Base-by-base conservation (phyloP, 2,329 filamentous ascomycete genomes). In the Dichotomopilus funicola region DNA sequence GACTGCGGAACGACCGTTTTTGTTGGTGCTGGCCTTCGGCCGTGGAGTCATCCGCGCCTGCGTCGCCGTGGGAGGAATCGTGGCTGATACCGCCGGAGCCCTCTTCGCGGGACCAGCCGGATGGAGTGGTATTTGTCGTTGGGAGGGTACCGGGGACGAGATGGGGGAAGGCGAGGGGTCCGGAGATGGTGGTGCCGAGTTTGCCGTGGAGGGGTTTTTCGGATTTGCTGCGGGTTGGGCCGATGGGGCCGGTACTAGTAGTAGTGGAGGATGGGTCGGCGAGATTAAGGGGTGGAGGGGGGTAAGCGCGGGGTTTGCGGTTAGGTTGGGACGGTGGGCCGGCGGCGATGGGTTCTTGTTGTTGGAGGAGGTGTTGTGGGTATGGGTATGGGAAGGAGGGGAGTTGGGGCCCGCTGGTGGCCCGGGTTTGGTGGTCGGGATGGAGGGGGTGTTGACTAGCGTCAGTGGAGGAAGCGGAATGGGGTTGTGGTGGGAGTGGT, bases 141-240 rank as follows among this genome's bases (percentile, higher is more conserved):
- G 2, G 51, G 53, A 5, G 31, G 50, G 34, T 53, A 27, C 19
- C 19, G 19, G 19, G 53, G 38, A 48, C 48, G 27, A 55, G 49
- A 7, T 60, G 44, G 27, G 61, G 59, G 49, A 63, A 61, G n/a
- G 61, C 61, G 4, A 63, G n/a, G 1, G 61, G 61, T 3, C 59
- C 59, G 34, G 49, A 55, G 33, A 63, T 63, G 42, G 59, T 59
- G 37, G 54, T 54, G 53, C 51, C 47, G 43, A 60, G 57, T n/a
- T 49, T 55, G 35, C 61, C 59, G 1, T 13, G 12, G 11, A 63
- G 55, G 4, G 59, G 59, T 7, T 49, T 44, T 31, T 37, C 42
- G 35, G 27, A 10, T 27, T 10, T 49, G 35, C 46, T 49, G 35
- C 35, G 46, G 27, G 34, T 47, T 9, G 10, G 38, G 44, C 38